A percentile compares a stretch with the other conserved stretches of the same genome.
Conservation (phyloP, 2,329 filamentous ascomycete species). For the Leptodontidium sp. region DNA sequence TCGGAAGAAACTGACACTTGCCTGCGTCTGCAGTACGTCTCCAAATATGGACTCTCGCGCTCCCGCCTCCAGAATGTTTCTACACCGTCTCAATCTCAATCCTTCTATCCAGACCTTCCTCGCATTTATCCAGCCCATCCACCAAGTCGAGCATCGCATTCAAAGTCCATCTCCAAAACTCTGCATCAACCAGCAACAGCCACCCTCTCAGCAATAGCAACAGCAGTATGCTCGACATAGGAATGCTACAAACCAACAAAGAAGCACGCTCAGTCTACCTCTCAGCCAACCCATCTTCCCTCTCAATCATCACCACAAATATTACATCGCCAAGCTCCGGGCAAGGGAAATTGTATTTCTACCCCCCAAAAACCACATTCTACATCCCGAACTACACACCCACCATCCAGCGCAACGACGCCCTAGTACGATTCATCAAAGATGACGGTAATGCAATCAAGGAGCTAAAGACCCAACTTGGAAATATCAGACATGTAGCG, state of each 20-base stretch:
- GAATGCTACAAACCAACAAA: neutral
- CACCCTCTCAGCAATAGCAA: neutral
- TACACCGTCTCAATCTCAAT: neutral
- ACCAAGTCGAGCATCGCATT: neutral
- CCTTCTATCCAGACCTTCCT: too few species aligned
- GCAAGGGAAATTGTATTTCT: neutral
- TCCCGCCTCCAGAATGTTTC: neutral
- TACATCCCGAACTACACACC: neutral
- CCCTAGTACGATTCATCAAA: neutral
- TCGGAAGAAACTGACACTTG: neutral
- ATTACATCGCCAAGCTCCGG: too few species aligned
- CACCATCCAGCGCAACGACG: neutral
- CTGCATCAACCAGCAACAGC: neutral
- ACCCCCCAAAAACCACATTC: neutral
- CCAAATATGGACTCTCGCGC: conserved; percentile 5
- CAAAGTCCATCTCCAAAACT: neutral
- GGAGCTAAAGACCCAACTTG: neutral
- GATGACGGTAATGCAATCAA: neutral
- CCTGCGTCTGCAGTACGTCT: neutral
- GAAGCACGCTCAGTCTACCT: conserved; percentile 7
- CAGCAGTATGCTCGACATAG: neutral
- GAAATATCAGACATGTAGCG: neutral
- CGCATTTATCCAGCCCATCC: too few species aligned
- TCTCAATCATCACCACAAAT: neutral
- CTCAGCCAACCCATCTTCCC: neutral